phyloP scores from a whole-genome alignment of 495 filamentous ascomycete species.

The Massariosphaeria phaeospora region DNA sequence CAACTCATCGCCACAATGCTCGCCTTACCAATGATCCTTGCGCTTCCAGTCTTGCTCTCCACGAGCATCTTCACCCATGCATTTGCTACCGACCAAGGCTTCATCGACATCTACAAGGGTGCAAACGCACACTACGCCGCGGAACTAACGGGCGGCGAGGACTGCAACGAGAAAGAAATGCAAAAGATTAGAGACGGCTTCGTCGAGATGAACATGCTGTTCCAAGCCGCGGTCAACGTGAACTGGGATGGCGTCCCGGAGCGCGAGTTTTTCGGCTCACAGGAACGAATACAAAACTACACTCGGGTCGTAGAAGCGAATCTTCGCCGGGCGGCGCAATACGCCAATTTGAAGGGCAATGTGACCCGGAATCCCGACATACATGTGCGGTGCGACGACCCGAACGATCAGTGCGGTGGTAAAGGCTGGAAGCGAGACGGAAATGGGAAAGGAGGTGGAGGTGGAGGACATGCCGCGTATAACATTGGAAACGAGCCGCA shows the following conservation, averaged over 20 bases:
- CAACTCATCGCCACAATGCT: conserved; percentile 14
- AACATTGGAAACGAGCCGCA: conserved; percentile 29
- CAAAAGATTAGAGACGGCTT: conserved; percentile 17
- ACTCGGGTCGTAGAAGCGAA: conserved; percentile 15
- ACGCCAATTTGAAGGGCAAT: conserved; percentile 13
- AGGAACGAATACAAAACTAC: conserved; percentile 11
- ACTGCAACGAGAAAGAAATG: conserved; percentile 12
- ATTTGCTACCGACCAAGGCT: conserved; percentile 7
- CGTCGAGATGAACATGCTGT: conserved; percentile 21
- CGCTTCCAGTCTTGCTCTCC: conserved; percentile 16
- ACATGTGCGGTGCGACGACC: conserved; percentile 26
- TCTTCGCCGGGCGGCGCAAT: conserved; percentile 17
- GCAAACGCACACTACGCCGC: neutral
- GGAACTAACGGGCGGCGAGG: conserved; percentile 14
- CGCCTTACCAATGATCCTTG: conserved; percentile 3
- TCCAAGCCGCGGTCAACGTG: conserved; percentile 1
- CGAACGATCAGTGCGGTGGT: conserved; percentile 8
- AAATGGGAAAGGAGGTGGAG: conserved; percentile 8
- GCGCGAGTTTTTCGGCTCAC: conserved; percentile 13
- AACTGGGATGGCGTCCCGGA: conserved; percentile 12
- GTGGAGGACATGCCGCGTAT: conserved; percentile 15
- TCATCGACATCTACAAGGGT: conserved; percentile 10
- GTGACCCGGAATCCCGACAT: conserved; percentile 18
- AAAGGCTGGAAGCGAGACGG: too few relatives aligned
- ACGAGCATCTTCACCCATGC: conserved; percentile 12